A percentile compares a stretch with the other conserved stretches of the same genome.
Conservation (phyloP, 768 basidiomycete species). For the Trametes villosa region DNA sequence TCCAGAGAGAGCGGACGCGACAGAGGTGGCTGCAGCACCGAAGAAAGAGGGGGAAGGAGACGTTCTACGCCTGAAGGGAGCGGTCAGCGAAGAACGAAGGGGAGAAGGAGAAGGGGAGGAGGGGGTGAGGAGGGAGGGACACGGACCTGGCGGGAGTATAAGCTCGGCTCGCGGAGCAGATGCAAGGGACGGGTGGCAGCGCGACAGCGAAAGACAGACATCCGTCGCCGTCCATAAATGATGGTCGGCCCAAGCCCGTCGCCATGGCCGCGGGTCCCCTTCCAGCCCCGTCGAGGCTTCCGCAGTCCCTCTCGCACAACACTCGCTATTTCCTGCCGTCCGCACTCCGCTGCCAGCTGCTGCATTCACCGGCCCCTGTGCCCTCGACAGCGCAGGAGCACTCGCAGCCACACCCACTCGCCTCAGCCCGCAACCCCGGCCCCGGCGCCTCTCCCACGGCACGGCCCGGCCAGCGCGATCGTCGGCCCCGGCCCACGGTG, state of each 20-base stretch:
- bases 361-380: neutral
- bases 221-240: constrained; percentile 17
- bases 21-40: constrained; percentile 50
- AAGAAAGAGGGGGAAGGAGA: constrained; percentile 50
- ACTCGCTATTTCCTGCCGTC: neutral
- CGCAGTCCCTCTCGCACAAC: neutral
- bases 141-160: constrained; percentile 25
- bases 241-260: constrained; percentile 18
- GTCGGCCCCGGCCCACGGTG: constrained; percentile 15
- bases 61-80: constrained; percentile 69
- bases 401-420: neutral
- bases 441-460: neutral
- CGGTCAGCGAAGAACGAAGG: constrained; percentile 39
- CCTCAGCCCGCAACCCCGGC: constrained; percentile 1
- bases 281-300: constrained; percentile 12
- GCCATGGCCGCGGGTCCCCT: constrained; percentile 28
- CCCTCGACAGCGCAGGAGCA: neutral
- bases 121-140: constrained; percentile 15
- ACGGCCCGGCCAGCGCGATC: neutral
- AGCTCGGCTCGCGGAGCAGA: constrained; percentile 15
- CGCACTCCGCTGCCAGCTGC: neutral
- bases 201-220: neutral
- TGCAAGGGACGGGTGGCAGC: neutral
- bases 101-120: constrained; percentile 32
- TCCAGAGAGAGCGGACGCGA: constrained; percentile 54